Conservation (phyloP, 1,284 basidiomycete species). For the Cryptococcus hybrid region DNA sequence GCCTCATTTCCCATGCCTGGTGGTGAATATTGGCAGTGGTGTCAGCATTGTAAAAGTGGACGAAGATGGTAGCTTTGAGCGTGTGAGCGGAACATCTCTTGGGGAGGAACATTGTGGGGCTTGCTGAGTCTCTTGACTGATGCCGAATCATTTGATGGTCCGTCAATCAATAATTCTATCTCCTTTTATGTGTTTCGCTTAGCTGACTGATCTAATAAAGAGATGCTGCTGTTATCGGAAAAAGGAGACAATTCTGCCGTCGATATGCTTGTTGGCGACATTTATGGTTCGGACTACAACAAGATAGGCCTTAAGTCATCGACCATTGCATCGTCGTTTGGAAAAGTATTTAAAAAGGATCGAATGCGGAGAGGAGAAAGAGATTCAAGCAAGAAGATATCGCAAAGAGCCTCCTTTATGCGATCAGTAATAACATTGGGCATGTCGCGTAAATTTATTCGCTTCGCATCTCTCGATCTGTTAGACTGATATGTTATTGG, state of each 20-base stretch:
- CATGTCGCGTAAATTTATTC: slow-evolving; percentile 90
- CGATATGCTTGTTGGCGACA: slow-evolving; percentile 99
- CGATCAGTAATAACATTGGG: slow-evolving; percentile 98
- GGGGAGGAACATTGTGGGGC: slow-evolving; percentile 99
- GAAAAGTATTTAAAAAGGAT: slow-evolving; percentile 89
- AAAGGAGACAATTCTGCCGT: slow-evolving; percentile 89
- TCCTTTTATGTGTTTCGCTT: not conserved
- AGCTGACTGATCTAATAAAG: slow-evolving; percentile 53
- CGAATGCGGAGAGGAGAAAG: slow-evolving; percentile 57
- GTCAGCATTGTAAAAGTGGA: slow-evolving; percentile 98
- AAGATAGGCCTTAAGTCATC: slow-evolving; percentile 95
- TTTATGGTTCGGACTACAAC: slow-evolving; percentile 92
- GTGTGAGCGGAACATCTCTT: slow-evolving; percentile 93
- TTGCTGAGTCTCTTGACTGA: slow-evolving; percentile 90
- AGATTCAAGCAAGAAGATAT: slow-evolving; percentile 91
- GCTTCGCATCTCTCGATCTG: not conserved
- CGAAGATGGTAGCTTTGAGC: slow-evolving; percentile 91
- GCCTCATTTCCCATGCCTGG: slow-evolving; percentile 89
- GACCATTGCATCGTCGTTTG: slow-evolving; percentile 96
- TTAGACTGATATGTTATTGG: slow-evolving; percentile 1
- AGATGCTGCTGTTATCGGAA: slow-evolving; percentile 95
- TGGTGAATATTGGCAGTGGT: slow-evolving; percentile 98
- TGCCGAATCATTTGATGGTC: slow-evolving; percentile 94
- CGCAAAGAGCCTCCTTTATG: slow-evolving; percentile 89
- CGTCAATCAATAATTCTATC: slow-evolving; percentile 37